These are phyloP conservation scores for Mycocalia duriaeana DNA, from an alignment of 1,284 basidiomycete genomes.

Conservation along the genomic window DNA sequence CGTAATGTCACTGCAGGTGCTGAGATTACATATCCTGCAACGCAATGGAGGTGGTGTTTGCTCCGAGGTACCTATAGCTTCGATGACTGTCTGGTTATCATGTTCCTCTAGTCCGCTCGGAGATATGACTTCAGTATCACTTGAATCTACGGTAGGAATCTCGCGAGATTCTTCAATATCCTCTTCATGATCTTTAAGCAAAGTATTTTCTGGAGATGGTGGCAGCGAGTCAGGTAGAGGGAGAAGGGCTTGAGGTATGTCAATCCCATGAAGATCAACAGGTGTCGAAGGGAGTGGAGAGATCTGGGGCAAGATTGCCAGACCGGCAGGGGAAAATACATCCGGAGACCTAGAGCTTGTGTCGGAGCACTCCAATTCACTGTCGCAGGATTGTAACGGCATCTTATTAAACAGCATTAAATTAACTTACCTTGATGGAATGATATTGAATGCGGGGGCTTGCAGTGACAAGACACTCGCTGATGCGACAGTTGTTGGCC, in stretches of 20 bases:
- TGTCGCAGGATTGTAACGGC: not conserved
- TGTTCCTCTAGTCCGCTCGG: too few species aligned
- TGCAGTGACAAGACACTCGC: not conserved
- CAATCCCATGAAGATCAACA: slow-evolving; percentile 14
- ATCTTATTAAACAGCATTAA: not conserved
- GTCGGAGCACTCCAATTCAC: too few species aligned
- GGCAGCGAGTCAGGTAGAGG: slow-evolving; percentile 20
- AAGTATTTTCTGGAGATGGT: not conserved
- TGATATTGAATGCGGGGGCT: slow-evolving; percentile 5
- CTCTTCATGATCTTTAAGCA: not conserved
- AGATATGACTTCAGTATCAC: not conserved
- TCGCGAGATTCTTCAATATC: not conserved
- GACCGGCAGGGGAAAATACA: slow-evolving; percentile 17
- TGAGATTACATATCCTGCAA: slow-evolving; percentile 39
- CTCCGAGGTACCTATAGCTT: not conserved
- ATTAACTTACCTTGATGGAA: slow-evolving; percentile 10
- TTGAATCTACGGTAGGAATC: not conserved
- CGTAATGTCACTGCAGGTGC: slow-evolving; percentile 42
- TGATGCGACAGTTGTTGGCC: not conserved
- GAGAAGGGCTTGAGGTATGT: slow-evolving; percentile 18
- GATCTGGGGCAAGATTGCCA: slow-evolving; percentile 16
- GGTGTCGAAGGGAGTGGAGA: slow-evolving; percentile 21
- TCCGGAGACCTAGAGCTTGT: slow-evolving; percentile 16
- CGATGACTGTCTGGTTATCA: too few species aligned
- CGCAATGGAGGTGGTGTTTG: slow-evolving; percentile 23